phyloP scores from a whole-genome alignment of 2,329 filamentous ascomycete genomes.

The Diaporthe australafricana region DNA sequence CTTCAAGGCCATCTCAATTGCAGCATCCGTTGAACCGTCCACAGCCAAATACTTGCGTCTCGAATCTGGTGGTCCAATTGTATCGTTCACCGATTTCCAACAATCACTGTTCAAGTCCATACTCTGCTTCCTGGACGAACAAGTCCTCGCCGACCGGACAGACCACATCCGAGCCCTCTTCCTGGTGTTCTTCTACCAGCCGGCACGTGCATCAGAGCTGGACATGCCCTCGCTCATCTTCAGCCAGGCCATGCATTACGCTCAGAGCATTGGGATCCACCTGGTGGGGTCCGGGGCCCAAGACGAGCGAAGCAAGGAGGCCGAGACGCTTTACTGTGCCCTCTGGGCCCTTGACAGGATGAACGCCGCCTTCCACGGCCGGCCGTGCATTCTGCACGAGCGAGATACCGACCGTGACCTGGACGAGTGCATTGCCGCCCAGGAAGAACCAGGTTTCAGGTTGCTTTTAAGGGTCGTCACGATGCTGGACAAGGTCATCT shows the following conservation, averaged over 20 bases:
- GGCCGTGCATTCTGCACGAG: conserved; percentile 70
- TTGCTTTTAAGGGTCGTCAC: conserved; percentile 66
- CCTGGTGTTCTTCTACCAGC: conserved; percentile 70
- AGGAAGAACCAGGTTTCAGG: conserved; percentile 64
- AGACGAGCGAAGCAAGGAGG: conserved; percentile 51
- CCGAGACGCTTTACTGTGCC: conserved; percentile 66
- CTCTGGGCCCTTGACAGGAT: conserved; percentile 72
- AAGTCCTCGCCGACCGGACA: conserved; percentile 65
- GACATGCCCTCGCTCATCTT: conserved; percentile 66
- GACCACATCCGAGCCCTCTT: conserved; percentile 65
- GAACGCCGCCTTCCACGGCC: conserved; percentile 69
- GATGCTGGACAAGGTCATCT: conserved; percentile 69
- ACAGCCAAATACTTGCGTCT: conserved; percentile 59
- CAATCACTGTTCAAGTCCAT: conserved; percentile 60
- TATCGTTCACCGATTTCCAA: conserved; percentile 61
- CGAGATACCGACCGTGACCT: conserved; percentile 67
- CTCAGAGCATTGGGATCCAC: conserved; percentile 68
- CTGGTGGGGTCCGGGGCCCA: conserved; percentile 50
- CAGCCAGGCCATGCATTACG: conserved; percentile 66
- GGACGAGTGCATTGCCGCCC: conserved; percentile 61
- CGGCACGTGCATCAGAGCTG: conserved; percentile 63
- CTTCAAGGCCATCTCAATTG: conserved; percentile 60
- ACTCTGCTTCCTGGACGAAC: conserved; percentile 62
- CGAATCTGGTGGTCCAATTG: conserved; percentile 50
- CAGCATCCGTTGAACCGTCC: conserved; percentile 62